phyloP scores from a whole-genome alignment of 2,329 filamentous ascomycete genomes.

The Rosellinia necatrix region DNA sequence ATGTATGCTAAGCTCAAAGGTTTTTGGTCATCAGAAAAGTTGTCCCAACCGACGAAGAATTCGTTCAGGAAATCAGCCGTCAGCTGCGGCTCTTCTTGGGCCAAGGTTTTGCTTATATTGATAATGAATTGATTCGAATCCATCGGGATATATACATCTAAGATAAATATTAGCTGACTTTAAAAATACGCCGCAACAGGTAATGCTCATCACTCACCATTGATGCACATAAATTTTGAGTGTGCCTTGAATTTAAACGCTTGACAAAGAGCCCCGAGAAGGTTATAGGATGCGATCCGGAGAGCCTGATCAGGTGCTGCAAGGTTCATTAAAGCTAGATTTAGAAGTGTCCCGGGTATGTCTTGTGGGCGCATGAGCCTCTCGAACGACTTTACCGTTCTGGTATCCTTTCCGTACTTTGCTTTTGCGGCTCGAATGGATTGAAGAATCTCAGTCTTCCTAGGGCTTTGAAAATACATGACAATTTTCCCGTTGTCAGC shows the following conservation, averaged over 20 bases:
- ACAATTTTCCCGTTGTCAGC: constrained; percentile 72
- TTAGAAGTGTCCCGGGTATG: constrained; percentile 70
- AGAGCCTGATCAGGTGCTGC: constrained; percentile 64
- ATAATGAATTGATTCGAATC: constrained; percentile 69
- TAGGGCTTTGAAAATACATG: constrained; percentile 72
- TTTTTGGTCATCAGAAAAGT: constrained; percentile 69
- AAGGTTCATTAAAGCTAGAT: constrained; percentile 69
- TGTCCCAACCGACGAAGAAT: constrained; percentile 75
- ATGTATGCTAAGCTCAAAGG: constrained; percentile 70
- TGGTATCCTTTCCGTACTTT: constrained; percentile 67
- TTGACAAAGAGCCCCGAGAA: constrained; percentile 68
- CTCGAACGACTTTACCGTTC: constrained; percentile 65
- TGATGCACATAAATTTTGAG: constrained; percentile 64
- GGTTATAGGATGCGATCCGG: constrained; percentile 68
- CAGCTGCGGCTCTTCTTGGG: constrained; percentile 66
- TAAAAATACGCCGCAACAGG: neutral
- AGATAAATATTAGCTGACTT: constrained; percentile 24
- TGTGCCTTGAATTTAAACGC: constrained; percentile 70
- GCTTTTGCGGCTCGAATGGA: constrained; percentile 66
- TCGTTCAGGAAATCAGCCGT: constrained; percentile 73
- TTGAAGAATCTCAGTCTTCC: constrained; percentile 66
- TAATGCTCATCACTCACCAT: constrained; percentile 49
- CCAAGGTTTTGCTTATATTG: constrained; percentile 67
- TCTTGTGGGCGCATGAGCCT: constrained; percentile 71
- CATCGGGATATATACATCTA: constrained; percentile 66